phyloP scores from a whole-genome alignment of 495 filamentous ascomycete genomes.

The Penicillium antarcticum region DNA sequence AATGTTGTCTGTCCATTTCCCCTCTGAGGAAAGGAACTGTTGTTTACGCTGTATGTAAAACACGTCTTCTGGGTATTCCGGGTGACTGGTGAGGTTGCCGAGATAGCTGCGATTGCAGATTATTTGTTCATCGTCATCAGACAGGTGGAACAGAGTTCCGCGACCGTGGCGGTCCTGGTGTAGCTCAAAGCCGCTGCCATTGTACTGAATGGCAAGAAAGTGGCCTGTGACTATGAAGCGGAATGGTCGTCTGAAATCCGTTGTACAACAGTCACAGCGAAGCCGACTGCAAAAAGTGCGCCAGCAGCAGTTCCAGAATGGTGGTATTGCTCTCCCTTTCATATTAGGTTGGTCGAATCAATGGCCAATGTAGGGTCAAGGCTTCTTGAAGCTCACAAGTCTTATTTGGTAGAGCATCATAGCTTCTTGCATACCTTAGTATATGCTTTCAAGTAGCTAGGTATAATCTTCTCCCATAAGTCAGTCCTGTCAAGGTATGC shows the following conservation, averaged over 20 bases:
- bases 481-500: too few relatives aligned
- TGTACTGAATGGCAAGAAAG: slow-evolving; percentile 5
- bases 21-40: background rate
- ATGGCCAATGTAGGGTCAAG: too few relatives aligned
- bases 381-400: too few relatives aligned
- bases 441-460: too few relatives aligned
- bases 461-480: too few relatives aligned
- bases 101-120: slow-evolving; percentile 3
- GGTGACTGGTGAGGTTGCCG: background rate
- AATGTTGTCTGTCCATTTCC: slow-evolving; percentile 4
- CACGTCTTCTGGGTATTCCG: background rate
- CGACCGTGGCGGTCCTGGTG: background rate
- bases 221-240: slow-evolving; percentile 6
- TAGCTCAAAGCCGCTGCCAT: slow-evolving; percentile 3
- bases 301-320: too few relatives aligned
- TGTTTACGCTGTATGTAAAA: background rate
- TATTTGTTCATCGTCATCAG: slow-evolving; percentile 9
- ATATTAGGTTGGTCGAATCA: too few relatives aligned
- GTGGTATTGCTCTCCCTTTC: too few relatives aligned
- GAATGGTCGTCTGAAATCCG: background rate
- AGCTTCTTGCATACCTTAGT: too few relatives aligned
- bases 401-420: too few relatives aligned
- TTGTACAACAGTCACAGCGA: too few relatives aligned
- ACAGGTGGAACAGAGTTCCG: slow-evolving; percentile 7
- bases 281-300: too few relatives aligned